phyloP scores from a whole-genome alignment of 2,329 filamentous ascomycete genomes.

The Phoma sp. region DNA sequence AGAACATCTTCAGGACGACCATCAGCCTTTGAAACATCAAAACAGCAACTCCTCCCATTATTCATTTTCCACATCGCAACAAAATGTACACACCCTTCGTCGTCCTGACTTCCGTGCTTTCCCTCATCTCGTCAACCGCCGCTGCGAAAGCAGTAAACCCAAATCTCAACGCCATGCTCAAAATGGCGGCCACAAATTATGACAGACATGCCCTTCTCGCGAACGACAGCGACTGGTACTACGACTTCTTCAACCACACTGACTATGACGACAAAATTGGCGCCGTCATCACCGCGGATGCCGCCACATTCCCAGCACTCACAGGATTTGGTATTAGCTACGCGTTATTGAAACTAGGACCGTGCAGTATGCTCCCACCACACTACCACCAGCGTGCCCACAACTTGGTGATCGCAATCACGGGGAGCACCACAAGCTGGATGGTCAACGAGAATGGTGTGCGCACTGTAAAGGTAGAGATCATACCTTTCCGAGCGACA shows the following conservation, averaged over 20 bases:
- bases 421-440: conserved; percentile 59
- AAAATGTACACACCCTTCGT: conserved; percentile 9
- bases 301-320: conserved; percentile 59
- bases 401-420: conserved; percentile 58
- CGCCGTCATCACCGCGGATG: conserved; percentile 61
- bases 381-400: conserved; percentile 60
- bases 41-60: too few species aligned
- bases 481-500: conserved; percentile 57
- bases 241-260: conserved; percentile 56
- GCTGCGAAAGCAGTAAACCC: conserved; percentile 54
- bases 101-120: conserved; percentile 21
- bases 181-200: conserved; percentile 53
- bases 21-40: not conserved
- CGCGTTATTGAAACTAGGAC: conserved; percentile 56
- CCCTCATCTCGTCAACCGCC: conserved; percentile 36
- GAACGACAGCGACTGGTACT: conserved; percentile 55
- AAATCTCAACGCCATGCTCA: conserved; percentile 47
- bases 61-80: not conserved
- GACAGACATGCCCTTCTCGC: conserved; percentile 54
- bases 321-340: conserved; percentile 58
- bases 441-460: conserved; percentile 63
- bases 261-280: conserved; percentile 57
- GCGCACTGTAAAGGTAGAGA: conserved; percentile 49
- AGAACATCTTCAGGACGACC: conserved; percentile 2
- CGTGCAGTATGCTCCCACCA: conserved; percentile 61